phyloP scores from a whole-genome alignment of 805 yeast species.

The Candida pseudofarinosa region DNA sequence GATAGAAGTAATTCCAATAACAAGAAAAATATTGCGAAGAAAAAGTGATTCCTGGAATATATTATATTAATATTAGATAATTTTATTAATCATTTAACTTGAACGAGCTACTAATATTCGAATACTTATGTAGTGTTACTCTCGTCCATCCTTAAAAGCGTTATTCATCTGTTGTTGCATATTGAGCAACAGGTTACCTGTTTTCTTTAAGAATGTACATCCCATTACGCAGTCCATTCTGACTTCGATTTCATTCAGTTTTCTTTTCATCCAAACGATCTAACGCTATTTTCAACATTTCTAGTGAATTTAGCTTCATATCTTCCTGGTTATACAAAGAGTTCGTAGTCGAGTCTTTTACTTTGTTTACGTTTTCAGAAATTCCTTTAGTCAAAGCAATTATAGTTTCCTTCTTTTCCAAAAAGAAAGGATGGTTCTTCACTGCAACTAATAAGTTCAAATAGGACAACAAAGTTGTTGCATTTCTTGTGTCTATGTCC shows the following conservation, averaged over 20 bases:
- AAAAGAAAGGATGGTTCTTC: conserved; percentile 17
- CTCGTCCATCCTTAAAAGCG: too few species aligned
- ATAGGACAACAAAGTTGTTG: conserved; percentile 50
- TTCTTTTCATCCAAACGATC: conserved; percentile 22
- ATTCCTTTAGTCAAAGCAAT: conserved; percentile 12
- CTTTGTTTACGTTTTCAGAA: conserved; percentile 10
- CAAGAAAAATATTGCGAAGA: conserved; percentile 26
- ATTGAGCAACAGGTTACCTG: too few species aligned
- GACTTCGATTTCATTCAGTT: neutral
- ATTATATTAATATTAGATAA: too few species aligned
- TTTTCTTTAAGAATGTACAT: too few species aligned
- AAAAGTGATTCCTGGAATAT: conserved; percentile 13
- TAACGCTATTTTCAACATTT: conserved; percentile 29
- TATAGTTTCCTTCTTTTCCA: conserved; percentile 11
- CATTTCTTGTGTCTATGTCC: conserved; percentile 19
- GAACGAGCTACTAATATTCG: too few species aligned
- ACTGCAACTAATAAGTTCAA: conserved; percentile 48
- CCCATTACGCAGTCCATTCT: too few species aligned
- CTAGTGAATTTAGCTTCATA: conserved; percentile 28
- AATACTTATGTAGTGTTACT: too few species aligned
- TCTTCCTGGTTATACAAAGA: conserved; percentile 12
- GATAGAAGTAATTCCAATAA: conserved; percentile 22
- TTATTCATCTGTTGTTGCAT: too few species aligned
- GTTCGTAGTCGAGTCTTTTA: conserved; percentile 9
- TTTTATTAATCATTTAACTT: too few species aligned